Conservation (phyloP, 2,329 filamentous ascomycete genomes). For the Aureobasidium mangrovei region DNA sequence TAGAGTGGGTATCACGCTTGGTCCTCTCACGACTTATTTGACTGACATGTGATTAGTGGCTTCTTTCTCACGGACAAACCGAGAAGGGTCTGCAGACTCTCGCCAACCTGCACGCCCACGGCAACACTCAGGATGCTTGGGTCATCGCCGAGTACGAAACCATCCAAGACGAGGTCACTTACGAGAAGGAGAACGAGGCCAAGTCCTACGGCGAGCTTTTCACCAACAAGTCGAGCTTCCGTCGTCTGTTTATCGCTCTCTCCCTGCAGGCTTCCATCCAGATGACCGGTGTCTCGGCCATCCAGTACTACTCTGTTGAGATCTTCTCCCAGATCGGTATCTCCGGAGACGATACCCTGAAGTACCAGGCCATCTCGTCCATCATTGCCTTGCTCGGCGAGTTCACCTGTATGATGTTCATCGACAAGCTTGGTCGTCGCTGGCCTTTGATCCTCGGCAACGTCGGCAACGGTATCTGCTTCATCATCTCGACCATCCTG, state of each 20-base stretch:
- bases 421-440: constrained; percentile 63
- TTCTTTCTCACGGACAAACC: constrained; percentile 60
- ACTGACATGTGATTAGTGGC: constrained; percentile 49
- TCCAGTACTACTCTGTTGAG: constrained; percentile 63
- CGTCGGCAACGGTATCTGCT: constrained; percentile 60
- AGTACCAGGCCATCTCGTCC: constrained; percentile 68
- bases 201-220: constrained; percentile 65
- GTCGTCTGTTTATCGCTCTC: constrained; percentile 60
- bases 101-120: constrained; percentile 60
- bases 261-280: constrained; percentile 63
- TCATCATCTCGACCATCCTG: constrained; percentile 56
- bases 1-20: constrained; percentile 16
- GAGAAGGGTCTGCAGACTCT: constrained; percentile 59
- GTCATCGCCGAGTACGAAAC: constrained; percentile 64
- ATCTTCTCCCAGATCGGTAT: constrained; percentile 60
- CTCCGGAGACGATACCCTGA: constrained; percentile 52
- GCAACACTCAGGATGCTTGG: constrained; percentile 57
- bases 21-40: background rate
- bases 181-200: constrained; percentile 59
- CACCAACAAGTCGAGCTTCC: constrained; percentile 56
- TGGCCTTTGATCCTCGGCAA: constrained; percentile 67
- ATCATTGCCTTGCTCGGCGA: constrained; percentile 62
- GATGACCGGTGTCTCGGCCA: constrained; percentile 67
- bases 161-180: constrained; percentile 57
- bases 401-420: constrained; percentile 57